Base-by-base conservation (phyloP, 2,329 filamentous ascomycete genomes). In the Verticillium zaregamsianum region DNA sequence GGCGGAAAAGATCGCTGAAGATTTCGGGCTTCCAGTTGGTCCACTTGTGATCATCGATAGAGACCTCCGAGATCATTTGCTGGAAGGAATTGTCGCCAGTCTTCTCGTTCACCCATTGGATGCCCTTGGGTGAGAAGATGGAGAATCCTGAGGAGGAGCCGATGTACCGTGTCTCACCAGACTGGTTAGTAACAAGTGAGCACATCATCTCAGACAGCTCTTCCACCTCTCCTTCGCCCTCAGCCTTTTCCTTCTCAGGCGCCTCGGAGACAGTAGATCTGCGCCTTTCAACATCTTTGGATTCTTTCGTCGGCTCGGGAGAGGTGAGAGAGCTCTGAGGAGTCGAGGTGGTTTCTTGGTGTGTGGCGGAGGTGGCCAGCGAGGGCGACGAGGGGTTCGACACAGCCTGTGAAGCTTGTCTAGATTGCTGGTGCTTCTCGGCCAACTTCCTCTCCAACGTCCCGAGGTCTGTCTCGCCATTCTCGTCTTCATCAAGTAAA, bases 11-110 rank as follows among this genome's bases (percentile, higher is more conserved):
- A 73, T 98, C 94, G 58, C 90, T 87, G 74, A 98, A 98, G 28
- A 98, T 90, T 72, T 98, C 93, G n/a, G 93, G 93, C 71, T 96
- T 97, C 95, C 95, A 98, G 69, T 95, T 92, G 69, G 92, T 92
- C 91, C 92, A 97, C 73, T 96, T 97, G 75, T 95, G 92, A 70
- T 97, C 92, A 68, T 97, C 92, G 52, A 96, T 88, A 31, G 91
- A 92, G n/a, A 94, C 90, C 59, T 92, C 89, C 2, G 90, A 90
- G 61, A 99, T 97, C 91, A 97, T 98, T 61, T 91, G 86, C 73
- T 96, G 91, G 76, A 99, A 99, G 0, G 93, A 96, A 25, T 84
- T 87, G 72, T 99, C 95, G n/a, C 95, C 95, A 2, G 93, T 98
- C 80, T 96, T 97, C 68, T 95, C 89, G 70, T 97, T 98, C 59